These are phyloP conservation scores for Fusarium albidum DNA, from an alignment of 2,329 filamentous ascomycete genomes.

Conservation along the genomic window DNA sequence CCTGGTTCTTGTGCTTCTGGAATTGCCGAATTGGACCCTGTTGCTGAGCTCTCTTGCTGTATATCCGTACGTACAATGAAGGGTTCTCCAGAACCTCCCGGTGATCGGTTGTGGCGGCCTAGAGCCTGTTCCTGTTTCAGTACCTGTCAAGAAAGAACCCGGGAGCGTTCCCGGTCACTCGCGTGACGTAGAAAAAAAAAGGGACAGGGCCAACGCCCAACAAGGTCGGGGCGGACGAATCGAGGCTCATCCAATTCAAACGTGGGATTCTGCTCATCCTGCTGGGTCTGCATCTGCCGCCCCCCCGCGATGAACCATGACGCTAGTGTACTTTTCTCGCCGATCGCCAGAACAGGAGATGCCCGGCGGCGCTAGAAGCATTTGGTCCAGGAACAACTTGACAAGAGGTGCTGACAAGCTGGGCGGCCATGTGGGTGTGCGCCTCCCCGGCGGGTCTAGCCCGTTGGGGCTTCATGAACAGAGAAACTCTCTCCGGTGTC, in stretches of 20 bases:
- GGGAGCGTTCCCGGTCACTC: constrained; percentile 25
- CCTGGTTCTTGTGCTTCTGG: background rate
- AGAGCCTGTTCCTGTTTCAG: constrained; percentile 5
- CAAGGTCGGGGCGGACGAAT: constrained; percentile 10
- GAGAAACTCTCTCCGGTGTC: constrained; percentile 35
- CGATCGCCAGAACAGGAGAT: background rate
- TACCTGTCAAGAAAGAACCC: constrained; percentile 23
- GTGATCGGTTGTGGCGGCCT: constrained; percentile 6
- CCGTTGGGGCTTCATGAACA: constrained; percentile 13
- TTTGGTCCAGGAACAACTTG: background rate
- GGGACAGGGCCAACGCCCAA: background rate
- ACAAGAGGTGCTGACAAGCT: background rate
- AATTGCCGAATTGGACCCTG: background rate
- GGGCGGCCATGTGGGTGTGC: background rate
- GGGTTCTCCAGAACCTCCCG: background rate
- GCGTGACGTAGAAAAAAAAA: constrained; percentile 35
- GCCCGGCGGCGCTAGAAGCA: constrained; percentile 34
- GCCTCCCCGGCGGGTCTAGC: constrained; percentile 38
- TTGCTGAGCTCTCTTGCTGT: background rate
- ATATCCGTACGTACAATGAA: background rate
- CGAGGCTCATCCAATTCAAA: constrained; percentile 28
- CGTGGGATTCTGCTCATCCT: constrained; percentile 15
- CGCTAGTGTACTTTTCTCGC: constrained; percentile 26
- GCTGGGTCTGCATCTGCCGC: constrained; percentile 20
- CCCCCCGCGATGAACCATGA: constrained; percentile 27